phyloP scores from a whole-genome alignment of 2,329 filamentous ascomycete genomes.

The Rutstroemia sp. region DNA sequence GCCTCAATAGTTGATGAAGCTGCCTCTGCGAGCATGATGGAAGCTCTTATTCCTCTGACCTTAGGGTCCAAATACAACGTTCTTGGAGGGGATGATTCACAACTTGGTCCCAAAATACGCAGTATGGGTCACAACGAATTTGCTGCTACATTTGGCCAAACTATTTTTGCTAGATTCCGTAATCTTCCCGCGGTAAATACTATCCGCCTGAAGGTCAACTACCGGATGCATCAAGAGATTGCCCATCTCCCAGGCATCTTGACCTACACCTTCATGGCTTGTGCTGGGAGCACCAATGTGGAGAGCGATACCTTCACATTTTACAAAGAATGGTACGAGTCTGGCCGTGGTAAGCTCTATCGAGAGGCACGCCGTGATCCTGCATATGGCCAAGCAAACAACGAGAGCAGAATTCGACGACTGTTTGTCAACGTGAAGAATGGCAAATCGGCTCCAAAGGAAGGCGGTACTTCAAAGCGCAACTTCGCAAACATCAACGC shows the following conservation, averaged over 20 bases:
- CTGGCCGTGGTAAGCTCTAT: background rate
- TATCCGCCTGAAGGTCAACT: slow-evolving; percentile 11
- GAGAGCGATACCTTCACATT: background rate
- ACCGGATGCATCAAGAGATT: slow-evolving; percentile 12
- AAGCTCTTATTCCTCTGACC: slow-evolving; percentile 1
- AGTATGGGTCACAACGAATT: slow-evolving; percentile 4
- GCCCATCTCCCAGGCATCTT: slow-evolving; percentile 6
- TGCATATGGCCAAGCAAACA: background rate
- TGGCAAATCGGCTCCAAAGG: background rate
- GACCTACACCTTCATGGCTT: slow-evolving; percentile 6
- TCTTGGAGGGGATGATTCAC: slow-evolving; percentile 8
- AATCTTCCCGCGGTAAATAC: too few relatives aligned
- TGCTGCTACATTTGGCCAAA: too few relatives aligned
- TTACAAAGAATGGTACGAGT: slow-evolving; percentile 5
- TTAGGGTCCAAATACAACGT: background rate
- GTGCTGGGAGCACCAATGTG: background rate
- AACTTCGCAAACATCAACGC: slow-evolving; percentile 14
- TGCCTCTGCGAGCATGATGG: slow-evolving; percentile 1
- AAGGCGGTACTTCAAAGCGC: background rate
- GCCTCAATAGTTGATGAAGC: slow-evolving; percentile 9
- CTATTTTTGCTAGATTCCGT: too few relatives aligned
- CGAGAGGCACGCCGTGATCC: background rate
- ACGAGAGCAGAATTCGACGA: background rate
- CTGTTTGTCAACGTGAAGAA: background rate
- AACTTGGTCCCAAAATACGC: too few relatives aligned